Percentiles rank a stretch among this genome's conserved stretches.
Conservation (phyloP, 1,284 basidiomycete genomes). For the Fomitopsis schrenkii region DNA sequence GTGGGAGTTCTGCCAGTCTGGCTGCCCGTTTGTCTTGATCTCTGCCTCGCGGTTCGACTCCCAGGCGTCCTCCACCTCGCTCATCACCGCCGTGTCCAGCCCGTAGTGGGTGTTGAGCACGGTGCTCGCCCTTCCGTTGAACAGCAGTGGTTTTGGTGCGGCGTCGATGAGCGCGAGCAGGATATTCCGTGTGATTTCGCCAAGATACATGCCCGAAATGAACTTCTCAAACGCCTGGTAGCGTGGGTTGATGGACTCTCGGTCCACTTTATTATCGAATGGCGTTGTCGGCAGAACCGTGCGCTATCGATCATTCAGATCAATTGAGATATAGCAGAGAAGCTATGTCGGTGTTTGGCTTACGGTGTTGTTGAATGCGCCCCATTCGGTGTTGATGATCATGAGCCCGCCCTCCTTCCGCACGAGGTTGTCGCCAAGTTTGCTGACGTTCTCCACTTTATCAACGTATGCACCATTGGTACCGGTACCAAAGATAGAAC, state of each 20-base stretch:
- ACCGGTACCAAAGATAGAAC: constrained; percentile 93
- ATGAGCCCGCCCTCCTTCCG: constrained; percentile 69
- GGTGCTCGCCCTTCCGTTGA: constrained; percentile 73
- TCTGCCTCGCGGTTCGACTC: constrained; percentile 33
- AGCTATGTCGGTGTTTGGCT: constrained; percentile 20
- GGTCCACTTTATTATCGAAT: constrained; percentile 93
- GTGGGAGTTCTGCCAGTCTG: constrained; percentile 18
- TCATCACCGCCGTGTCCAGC: constrained; percentile 91
- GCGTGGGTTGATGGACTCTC: constrained; percentile 90
- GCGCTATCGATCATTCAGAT: constrained; percentile 43
- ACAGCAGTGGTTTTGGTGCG: constrained; percentile 65
- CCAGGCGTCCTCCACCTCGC: constrained; percentile 79
- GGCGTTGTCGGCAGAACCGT: constrained; percentile 85
- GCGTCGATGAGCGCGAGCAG: constrained; percentile 86
- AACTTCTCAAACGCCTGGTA: constrained; percentile 98
- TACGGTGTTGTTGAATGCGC: constrained; percentile 89
- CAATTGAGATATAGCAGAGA: constrained; percentile 1
- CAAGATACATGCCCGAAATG: constrained; percentile 98
- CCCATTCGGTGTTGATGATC: constrained; percentile 99
- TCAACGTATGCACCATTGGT: constrained; percentile 98
- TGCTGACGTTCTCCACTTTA: constrained; percentile 79
- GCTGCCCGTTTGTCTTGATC: constrained; percentile 14
- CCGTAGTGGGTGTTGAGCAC: constrained; percentile 88
- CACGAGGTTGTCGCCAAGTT: constrained; percentile 64
- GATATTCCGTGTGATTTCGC: constrained; percentile 88